These are phyloP conservation scores for Benincasa hispida DNA, from an alignment of 306 rosid species.

Conservation along the genomic window DNA sequence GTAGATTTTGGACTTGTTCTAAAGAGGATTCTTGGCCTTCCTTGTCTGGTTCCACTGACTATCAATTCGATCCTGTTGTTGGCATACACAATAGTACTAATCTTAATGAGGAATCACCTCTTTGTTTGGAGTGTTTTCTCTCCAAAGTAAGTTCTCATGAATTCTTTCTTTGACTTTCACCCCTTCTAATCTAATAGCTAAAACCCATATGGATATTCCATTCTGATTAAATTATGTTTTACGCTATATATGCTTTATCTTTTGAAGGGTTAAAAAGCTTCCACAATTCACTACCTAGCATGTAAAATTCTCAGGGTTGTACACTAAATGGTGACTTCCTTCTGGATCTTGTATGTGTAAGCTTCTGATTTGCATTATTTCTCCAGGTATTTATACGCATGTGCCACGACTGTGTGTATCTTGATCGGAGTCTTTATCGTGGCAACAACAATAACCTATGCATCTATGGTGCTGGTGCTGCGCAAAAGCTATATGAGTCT, in stretches of 20 bases:
- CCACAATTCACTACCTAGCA: not conserved
- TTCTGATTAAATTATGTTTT: not conserved
- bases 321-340: not conserved
- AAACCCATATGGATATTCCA: not conserved
- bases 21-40: conserved; percentile 53
- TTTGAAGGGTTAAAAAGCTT: not conserved
- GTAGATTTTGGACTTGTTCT: conserved; percentile 51
- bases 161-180: not conserved
- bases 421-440: conserved; percentile 46
- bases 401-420: conserved; percentile 55
- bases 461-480: conserved; percentile 38
- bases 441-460: conserved; percentile 43
- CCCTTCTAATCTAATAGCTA: not conserved
- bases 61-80: conserved; percentile 61
- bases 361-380: conserved; percentile 6
- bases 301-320: not conserved
- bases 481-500: conserved; percentile 23
- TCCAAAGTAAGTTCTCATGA: conserved; percentile 62
- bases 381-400: conserved; percentile 67
- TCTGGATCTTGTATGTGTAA: not conserved
- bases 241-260: not conserved
- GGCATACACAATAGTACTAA: conserved; percentile 50
- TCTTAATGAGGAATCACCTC: conserved; percentile 91
- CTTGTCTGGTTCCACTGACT: conserved; percentile 70
- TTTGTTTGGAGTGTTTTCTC: conserved; percentile 93